Base-by-base conservation (phyloP, 257 asterid species). In the Leonotis leonurus region DNA sequence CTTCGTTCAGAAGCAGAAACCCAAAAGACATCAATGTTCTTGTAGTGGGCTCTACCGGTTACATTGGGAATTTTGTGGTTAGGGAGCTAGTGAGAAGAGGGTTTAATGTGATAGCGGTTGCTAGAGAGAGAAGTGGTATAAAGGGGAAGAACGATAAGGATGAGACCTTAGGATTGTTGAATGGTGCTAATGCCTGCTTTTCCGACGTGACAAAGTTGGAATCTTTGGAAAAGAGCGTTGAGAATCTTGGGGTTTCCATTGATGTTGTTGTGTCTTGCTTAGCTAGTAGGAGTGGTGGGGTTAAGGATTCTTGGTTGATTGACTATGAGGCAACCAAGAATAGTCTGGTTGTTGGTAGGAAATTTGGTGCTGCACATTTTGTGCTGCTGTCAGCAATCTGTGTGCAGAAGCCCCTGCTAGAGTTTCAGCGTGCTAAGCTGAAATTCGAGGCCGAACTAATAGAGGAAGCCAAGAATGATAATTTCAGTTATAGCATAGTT, bases 391-490 rank as follows among this genome's bases (percentile, higher is more conserved):
- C 99, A 25, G 99, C 99, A 37, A 89, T 93, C 25, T 93, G 96
- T 67, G 97, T 93, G 52, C 99, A 93, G 44, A 93, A 93, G 75
- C 99, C 97, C 76, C 99, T 93, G 48, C 95, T 93, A n/a, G 99
- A 93, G 64, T 93, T 93, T 53, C 99, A 89, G 36, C 86, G 89
- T 0, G 96, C 99, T 1, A 89, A 93, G 84, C 37, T 89, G 85
- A 93, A 82, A 70, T 83, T 89, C 41, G 97, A 93, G 81, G 81
- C 84, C 0, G 90, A 89, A 58, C 75, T 89, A 73, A 76, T 72
- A 0, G 67, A 73, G 56, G 94, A 87, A 77, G 77, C 99, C 18
- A 62, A 56, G 51, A 50, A 22, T 3, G 85, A 81, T 39, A 77
- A 62, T 1, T 83, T 92, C 58, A 83, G 77, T 16, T 93, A 85